Evolutionary conservation across 129 eudicot genomes (phyloP), one percentile per base, ranked within the genome.

Genomic region (Scalesia atractyloides): DNA sequence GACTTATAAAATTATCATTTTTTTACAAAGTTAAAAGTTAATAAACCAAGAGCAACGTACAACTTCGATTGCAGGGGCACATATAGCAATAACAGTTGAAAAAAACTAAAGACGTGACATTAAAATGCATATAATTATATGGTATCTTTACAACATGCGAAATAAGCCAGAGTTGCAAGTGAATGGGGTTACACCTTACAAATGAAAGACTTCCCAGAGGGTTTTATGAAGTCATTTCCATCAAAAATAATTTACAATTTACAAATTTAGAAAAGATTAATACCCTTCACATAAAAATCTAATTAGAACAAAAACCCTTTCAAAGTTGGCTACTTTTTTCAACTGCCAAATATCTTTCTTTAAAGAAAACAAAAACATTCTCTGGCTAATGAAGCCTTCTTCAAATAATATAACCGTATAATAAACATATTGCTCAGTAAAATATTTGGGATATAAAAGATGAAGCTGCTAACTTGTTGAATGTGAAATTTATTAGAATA

Each of bases 341-440:
- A 51, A 68, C 69, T 59, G 74, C 70, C 77, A 75, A 64, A 36
- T 58, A 60, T 83, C 65, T 67, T 67, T 24, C 50, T 56, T 70
- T 73, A 26, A 73, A 24, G 33, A 64, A 70, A 61, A 69, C 34
- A 52, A 26, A 19, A 1, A 18, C 19, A 24, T 24, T 67, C 53
- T 47, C 73, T 54, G 98, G 82, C 86, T 75, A 54, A 92, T 84
- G 80, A 92, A 92, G 24, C 95, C 98, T 89, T 92, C 98, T 81
- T 24, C 26, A 24, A 24, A 24, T 24, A 24, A 24, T 24, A 24
- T 2, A 24, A 0, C 26, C 26, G 2, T 24, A 24, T 24, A 24
- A 24, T 2, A 24, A 24, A 24, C 26, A 24, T 24, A 24, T 24
- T 24, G 26, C 26, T 24, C 2, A 2, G 26, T 24, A 24, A 24